Conservation (phyloP, 1,284 basidiomycete species). For the Vanrija humicola region DNA sequence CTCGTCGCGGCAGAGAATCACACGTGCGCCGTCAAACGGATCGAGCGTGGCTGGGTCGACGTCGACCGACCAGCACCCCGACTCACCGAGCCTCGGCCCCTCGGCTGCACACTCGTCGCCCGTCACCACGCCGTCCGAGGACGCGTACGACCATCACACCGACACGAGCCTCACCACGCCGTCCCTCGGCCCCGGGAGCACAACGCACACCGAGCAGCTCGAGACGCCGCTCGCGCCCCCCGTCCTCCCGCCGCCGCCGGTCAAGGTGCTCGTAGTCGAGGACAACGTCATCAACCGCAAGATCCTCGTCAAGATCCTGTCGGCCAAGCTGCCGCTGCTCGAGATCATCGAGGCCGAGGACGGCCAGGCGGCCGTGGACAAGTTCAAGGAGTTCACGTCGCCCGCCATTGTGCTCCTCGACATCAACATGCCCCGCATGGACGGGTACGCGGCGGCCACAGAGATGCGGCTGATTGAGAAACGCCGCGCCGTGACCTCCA, state of each 20-base stretch:
- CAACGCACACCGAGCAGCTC: neutral
- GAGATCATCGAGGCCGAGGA: constrained; percentile 41
- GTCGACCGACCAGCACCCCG: neutral
- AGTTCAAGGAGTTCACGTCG: constrained; percentile 27
- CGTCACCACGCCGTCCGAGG: neutral
- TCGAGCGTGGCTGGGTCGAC: neutral
- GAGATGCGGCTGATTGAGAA: constrained; percentile 40
- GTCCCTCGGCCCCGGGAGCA: neutral
- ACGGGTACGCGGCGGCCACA: constrained; percentile 40
- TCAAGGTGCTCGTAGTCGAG: constrained; percentile 44
- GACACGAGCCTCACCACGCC: neutral
- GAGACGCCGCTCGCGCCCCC: neutral
- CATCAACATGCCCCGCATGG: constrained; percentile 48
- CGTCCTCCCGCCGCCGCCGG: neutral
- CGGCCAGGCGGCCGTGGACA: constrained; percentile 39
- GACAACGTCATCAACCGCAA: constrained; percentile 47
- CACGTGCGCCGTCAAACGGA: neutral
- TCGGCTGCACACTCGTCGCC: neutral
- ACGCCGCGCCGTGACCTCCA: neutral
- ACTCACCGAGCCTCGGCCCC: neutral
- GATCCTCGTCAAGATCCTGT: constrained; percentile 43
- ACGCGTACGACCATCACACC: no score
- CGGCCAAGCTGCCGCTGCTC: constrained; percentile 22
- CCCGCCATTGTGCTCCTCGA: constrained; percentile 40
- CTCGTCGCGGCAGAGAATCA: constrained; percentile 14